Base-by-base conservation (phyloP, 2,329 filamentous ascomycete species). In the Cadophora gregata region DNA sequence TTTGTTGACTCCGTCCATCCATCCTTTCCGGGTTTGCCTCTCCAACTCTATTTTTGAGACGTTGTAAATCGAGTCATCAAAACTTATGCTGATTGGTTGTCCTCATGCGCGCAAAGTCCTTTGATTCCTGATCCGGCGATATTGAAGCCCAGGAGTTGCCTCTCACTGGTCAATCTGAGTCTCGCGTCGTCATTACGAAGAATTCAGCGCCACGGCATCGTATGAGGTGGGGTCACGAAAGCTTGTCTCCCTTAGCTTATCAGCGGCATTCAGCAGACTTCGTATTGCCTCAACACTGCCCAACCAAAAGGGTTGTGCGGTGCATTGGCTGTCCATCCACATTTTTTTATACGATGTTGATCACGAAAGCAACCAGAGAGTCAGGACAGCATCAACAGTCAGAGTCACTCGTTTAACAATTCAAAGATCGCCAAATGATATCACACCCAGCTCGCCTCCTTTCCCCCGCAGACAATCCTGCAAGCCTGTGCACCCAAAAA, bases 221-320 rank as follows among this genome's bases (percentile, higher is more conserved):
- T 59, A 59, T 59, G 31, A 58, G 14, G 25, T 27, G 53, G 53
- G 53, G 14, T 21, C 29, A 1, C 9, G 48, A 59, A 59, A 59
- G 55, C 55, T 59, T 59, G 55, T 38, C 55, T 59, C 31, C 24
- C 29, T 55, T 27, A 55, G 29, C 50, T 55, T 42, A 42, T 42
- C 38, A 42, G 38, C 38, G 14, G 38, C 38, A 42, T 16, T 16
- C 38, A 10, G 50, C 29, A 21, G 19, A 47, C 42, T 59, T 59
- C 55, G 55, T 59, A 59, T 59, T 59, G 14, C 50, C 50, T 31
- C 50, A 51, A 33, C 31, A 5, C 31, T 33, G 10, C 31, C 38
- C 48, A 29, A 51, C 25, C 25, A 51, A 51, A n/a, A 47, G 9
- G n/a, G 42, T 21, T 47, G 19, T 47, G 42, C 14, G n/a, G 21